Evolutionary conservation across 1,284 basidiomycete species (phyloP), one percentile per base, ranked within the genome.

Genomic region (Ustilago bromivora): DNA sequence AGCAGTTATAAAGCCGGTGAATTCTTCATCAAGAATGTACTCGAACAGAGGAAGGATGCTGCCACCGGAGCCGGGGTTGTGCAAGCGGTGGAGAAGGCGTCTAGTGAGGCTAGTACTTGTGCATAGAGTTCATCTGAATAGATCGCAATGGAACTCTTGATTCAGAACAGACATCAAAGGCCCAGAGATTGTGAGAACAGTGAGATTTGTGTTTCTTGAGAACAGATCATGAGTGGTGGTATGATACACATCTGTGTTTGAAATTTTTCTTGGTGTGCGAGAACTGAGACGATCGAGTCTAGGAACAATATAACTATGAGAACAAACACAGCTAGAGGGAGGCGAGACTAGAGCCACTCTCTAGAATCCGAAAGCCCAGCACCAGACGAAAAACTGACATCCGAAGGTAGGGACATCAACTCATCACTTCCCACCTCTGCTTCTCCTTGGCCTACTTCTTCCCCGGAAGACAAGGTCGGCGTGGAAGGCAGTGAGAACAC

Each of bases 1-100:
- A 96, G 94, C 84, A 95, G 93, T 82, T 99, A 99, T 88, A 98
- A 98, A 92, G 96, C 87, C 9, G 87, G 87, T 52, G 86, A 88
- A 78, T 82, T 87, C 56, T 83, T 88, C 47, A 84, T 84, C 71
- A 74, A 84, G 61, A 84, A 84, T 49, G 83, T 84, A 6, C 61
- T 84, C 38, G 69, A 82, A 46, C 64, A 78, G 55, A 71, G 83
- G 19, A 69, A 61, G 31, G 54, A 38, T 4, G n/a, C 46, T 6
- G 17, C 13, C n/a, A 23, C 19, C 17, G 46, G 35, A 19, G 57
- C 10, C 35, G 19, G 19, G 11, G 10, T 23, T 40, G 35, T 36
- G 23, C 3, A 31, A 28, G 23, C 23, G 23, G 23, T 6, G 49
- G 15, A 28, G 17, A 19, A 31, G 32, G 38, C 19, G 6, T 1